Conservation (phyloP, 2,329 filamentous ascomycete genomes). For the Fusarium stilboides region DNA sequence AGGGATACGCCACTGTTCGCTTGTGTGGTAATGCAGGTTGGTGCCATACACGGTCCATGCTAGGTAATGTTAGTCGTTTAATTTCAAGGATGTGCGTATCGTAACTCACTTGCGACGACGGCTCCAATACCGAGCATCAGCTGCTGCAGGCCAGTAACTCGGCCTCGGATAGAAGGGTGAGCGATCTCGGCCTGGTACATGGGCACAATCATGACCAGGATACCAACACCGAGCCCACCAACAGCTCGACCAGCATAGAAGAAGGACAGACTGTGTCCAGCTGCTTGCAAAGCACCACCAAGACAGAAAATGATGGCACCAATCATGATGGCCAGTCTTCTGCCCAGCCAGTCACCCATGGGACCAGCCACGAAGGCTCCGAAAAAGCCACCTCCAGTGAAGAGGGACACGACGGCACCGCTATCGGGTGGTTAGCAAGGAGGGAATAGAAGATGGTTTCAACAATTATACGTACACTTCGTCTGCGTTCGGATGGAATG, state of each 20-base stretch:
- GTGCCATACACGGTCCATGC: too few species aligned
- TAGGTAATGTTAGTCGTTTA: too few species aligned
- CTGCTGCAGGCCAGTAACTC: conserved; percentile 80
- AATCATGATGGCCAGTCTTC: conserved; percentile 78
- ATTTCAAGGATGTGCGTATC: too few species aligned
- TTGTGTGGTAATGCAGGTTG: conserved; percentile 55
- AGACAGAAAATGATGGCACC: conserved; percentile 79
- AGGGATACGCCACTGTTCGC: conserved; percentile 29
- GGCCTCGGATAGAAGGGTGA: conserved; percentile 81
- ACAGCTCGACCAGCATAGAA: conserved; percentile 73
- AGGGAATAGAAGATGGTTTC: conserved; percentile 55
- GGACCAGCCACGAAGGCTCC: conserved; percentile 76
- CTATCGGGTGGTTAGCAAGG: not conserved
- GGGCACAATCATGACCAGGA: conserved; percentile 54
- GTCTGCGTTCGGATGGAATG: not conserved
- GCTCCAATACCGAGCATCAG: conserved; percentile 85
- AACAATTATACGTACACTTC: not conserved
- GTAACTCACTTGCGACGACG: conserved; percentile 54
- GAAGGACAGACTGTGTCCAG: conserved; percentile 63
- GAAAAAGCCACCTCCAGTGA: conserved; percentile 82
- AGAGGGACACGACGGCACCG: conserved; percentile 72
- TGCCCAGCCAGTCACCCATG: conserved; percentile 74
- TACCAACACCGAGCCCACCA: conserved; percentile 68
- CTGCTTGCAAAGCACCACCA: conserved; percentile 77
- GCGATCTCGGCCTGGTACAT: conserved; percentile 83